phyloP scores from a whole-genome alignment of 192 early-diverging fungal genomes.

The Coemansia sp. region DNA sequence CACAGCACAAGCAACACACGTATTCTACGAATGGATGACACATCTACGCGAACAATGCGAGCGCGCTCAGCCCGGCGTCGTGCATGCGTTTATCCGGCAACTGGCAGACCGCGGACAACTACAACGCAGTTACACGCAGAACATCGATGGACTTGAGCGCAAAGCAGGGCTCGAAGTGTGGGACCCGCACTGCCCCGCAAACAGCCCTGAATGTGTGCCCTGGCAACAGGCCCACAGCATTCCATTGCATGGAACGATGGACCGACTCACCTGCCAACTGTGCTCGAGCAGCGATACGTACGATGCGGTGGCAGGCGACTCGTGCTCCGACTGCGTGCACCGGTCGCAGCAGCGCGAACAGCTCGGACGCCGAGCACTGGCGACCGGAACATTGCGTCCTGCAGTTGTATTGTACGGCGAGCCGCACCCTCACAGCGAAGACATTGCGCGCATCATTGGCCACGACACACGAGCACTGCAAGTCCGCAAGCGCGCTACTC shows the following conservation, averaged over 20 bases:
- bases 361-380: conserved; percentile 69
- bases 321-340: conserved; percentile 48
- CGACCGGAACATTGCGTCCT: conserved; percentile 80
- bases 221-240: conserved; percentile 62
- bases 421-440: conserved; percentile 52
- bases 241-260: conserved; percentile 88
- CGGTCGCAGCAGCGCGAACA: conserved; percentile 32
- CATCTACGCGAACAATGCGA: conserved; percentile 73
- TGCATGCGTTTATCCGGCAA: conserved; percentile 79
- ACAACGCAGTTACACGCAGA: conserved; percentile 93
- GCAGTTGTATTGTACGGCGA: conserved; percentile 96
- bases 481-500: background rate
- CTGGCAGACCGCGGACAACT: conserved; percentile 74
- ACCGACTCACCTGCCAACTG: conserved; percentile 82
- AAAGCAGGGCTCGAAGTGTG: conserved; percentile 65
- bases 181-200: conserved; percentile 28
- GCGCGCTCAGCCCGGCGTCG: conserved; percentile 72
- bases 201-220: conserved; percentile 16
- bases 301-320: conserved; percentile 54
- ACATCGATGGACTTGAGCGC: conserved; percentile 92
- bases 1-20: conserved; percentile 59
- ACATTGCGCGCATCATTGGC: conserved; percentile 46
- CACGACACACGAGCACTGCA: conserved; percentile 43
- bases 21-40: conserved; percentile 77
- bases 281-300: conserved; percentile 72